Evolutionary conservation across 495 filamentous ascomycete species (phyloP).

Genomic region (Aspergillus taichungensis): DNA sequence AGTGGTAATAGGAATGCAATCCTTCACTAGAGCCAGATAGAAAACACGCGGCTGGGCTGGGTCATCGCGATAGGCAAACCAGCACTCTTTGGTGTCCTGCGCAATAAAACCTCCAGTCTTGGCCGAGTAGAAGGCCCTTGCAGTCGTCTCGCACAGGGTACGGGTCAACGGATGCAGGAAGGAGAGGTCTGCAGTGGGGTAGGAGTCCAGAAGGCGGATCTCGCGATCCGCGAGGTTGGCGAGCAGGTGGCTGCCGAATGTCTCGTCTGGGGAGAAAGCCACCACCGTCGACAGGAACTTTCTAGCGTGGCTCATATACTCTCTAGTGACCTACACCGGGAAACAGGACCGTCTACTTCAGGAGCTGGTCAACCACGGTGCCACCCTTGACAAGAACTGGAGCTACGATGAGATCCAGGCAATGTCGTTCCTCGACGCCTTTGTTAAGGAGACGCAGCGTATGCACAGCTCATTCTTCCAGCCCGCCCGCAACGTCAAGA

Average conservation of each 20-base stretch:
- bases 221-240: conserved; percentile 1
- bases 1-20: conserved; percentile 12
- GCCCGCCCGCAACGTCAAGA: conserved; percentile 40
- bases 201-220: neutral
- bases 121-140: neutral
- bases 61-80: conserved; percentile 1
- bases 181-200: neutral
- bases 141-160: neutral
- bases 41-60: conserved; percentile 2
- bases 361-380: conserved; percentile 42
- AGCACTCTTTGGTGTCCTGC: neutral
- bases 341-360: conserved; percentile 45
- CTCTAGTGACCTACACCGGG: conserved; percentile 36
- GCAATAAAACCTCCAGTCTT: neutral
- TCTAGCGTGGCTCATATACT: conserved; percentile 40
- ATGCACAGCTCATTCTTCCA: conserved; percentile 48
- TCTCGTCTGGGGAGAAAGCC: conserved; percentile 2
- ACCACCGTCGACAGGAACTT: conserved; percentile 6
- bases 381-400: conserved; percentile 5
- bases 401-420: no score
- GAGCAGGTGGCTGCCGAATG: neutral
- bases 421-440: conserved; percentile 42
- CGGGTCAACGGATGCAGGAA: neutral
- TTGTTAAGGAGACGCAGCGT: conserved; percentile 48
- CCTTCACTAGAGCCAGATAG: neutral